Evolutionary conservation across 768 basidiomycete genomes (phyloP), one percentile per base, ranked within the genome.

Genomic region (Trametes punicea): DNA sequence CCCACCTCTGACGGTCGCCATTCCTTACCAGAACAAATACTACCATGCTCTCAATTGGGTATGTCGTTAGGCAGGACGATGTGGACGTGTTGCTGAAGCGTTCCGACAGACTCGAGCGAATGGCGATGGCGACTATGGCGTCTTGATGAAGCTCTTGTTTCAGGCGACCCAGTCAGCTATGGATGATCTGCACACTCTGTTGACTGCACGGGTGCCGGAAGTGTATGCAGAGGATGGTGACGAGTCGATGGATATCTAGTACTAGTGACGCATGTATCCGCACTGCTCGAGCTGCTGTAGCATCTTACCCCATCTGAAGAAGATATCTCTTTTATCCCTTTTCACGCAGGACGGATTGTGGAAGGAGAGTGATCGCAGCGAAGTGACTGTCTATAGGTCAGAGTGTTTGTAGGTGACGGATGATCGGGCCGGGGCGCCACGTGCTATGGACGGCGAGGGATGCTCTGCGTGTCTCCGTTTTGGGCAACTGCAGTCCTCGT

Each of bases 121-220:
- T 23, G 46, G 47, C n/a, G 47, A 56, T 39, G 55, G 55, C 20
- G 55, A 56, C 55, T 56, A 56, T 30, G 55, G 47, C n/a, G 30
- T 56, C 23, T 10, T 56, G 46, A 56, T 56, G 55, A 47, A 49
- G 46, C 9, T 49, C 20, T 41, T 56, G 11, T 56, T 56, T 33
- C 36, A 49, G 27, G 46, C 55, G 38, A 56, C 55, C 29, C 39
- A 56, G 29, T 31, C 46, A 2, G 38, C 55, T n/a, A 48, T 56
- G 39, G 46, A 56, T 29, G 55, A 56, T 18, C 41, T 50, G 36
- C 36, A 23, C 36, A 26, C 30, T 8, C 20, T 54, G 34, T 34
- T 45, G 18, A 39, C 34, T 16, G 10, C n/a, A 8, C 25, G 21
- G 5, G 15, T 26, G 3, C 33, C 16, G 13, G 34, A 11, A 23